Evolutionary conservation across 805 yeast genomes (phyloP).

Genomic region (Monosporozyma aquatica): DNA sequence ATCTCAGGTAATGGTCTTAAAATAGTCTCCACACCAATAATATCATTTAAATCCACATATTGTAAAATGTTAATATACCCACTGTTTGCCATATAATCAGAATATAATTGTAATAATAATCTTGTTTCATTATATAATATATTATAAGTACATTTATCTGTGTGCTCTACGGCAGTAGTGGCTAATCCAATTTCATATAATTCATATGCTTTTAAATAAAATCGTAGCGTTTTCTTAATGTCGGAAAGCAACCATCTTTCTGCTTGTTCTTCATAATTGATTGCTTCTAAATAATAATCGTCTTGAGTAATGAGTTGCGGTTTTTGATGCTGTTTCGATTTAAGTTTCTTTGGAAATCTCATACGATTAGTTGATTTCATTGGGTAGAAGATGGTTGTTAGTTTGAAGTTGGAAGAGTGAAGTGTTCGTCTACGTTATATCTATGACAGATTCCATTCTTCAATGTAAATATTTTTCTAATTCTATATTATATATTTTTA

Average conservation of each 20-base stretch:
- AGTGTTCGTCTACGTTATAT: no score
- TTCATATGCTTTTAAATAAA: slow-evolving; percentile 21
- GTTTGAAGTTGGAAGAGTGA: no score
- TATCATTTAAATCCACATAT: slow-evolving; percentile 22
- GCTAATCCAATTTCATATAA: slow-evolving; percentile 30
- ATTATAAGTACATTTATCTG: slow-evolving; percentile 30
- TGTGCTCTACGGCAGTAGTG: slow-evolving; percentile 11
- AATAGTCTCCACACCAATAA: slow-evolving; percentile 11
- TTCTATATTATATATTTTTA: no score
- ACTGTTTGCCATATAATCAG: slow-evolving; percentile 23
- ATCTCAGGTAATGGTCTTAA: slow-evolving; percentile 14
- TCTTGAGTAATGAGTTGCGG: slow-evolving; percentile 16
- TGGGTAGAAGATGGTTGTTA: not conserved
- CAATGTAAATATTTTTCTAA: no score
- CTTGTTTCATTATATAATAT: slow-evolving; percentile 26
- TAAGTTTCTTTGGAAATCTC: slow-evolving; percentile 9
- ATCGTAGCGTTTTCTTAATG: slow-evolving; percentile 22
- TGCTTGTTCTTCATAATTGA: slow-evolving; percentile 28
- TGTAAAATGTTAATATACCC: slow-evolving; percentile 26
- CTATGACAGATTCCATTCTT: no score
- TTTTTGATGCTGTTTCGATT: slow-evolving; percentile 8
- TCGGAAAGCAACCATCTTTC: slow-evolving; percentile 31
- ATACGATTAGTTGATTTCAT: not conserved
- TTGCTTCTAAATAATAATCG: slow-evolving; percentile 28
- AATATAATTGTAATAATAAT: slow-evolving; percentile 23